Evolutionary conservation across 176 grass and related monocot species (phyloP).

Genomic region (Oryza longistaminata): DNA sequence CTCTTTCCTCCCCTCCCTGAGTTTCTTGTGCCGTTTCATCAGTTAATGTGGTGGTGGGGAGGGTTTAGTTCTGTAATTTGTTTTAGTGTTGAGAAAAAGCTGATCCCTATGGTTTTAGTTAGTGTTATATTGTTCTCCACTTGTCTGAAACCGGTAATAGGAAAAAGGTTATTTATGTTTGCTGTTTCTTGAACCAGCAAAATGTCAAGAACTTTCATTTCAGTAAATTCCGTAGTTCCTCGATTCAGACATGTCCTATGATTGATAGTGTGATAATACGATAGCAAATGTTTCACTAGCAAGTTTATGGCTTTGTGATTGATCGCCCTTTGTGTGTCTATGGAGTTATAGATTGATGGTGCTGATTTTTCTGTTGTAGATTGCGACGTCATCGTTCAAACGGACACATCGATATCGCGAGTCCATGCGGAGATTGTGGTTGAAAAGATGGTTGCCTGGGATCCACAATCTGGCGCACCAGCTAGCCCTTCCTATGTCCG

Average conservation of each 20-base stretch:
- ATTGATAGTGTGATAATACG: not conserved
- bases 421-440: slow-evolving; percentile 80
- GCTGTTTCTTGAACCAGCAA: slow-evolving; percentile 9
- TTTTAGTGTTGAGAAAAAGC: not conserved
- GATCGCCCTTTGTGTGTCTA: not conserved
- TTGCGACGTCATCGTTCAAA: slow-evolving; percentile 84
- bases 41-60: not conserved
- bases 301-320: not conserved
- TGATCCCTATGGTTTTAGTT: not conserved
- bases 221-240: no score
- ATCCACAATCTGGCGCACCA: slow-evolving; percentile 45
- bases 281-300: not conserved
- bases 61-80: not conserved
- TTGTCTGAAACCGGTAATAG: not conserved
- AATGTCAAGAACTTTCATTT: not conserved
- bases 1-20: not conserved
- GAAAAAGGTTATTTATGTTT: not conserved
- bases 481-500: slow-evolving; percentile 57
- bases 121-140: not conserved
- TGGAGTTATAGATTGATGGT: not conserved
- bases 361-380: slow-evolving; percentile 47
- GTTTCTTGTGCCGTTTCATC: not conserved
- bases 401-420: slow-evolving; percentile 82
- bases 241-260: not conserved
- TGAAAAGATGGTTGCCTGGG: slow-evolving; percentile 73